A percentile compares a stretch with the other conserved stretches of the same genome.
Evolutionary conservation across 768 basidiomycete genomes (phyloP).

Genomic region (Hydnomerulius pinastri): DNA sequence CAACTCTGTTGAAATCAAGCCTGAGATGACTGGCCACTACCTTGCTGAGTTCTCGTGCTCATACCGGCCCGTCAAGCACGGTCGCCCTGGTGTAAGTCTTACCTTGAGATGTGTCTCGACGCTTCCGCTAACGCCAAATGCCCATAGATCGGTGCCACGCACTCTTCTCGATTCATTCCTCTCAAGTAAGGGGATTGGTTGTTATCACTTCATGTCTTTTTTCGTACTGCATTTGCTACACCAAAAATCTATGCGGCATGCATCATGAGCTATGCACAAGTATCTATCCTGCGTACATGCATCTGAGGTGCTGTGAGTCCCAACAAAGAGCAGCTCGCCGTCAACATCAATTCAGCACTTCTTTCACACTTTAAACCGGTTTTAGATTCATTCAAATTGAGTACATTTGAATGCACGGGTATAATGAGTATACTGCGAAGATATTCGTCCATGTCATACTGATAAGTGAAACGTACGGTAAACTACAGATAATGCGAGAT

Average conservation of each 20-base stretch:
- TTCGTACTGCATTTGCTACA: conserved; percentile 17
- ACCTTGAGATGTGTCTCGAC: background rate
- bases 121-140: conserved; percentile 11
- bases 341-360: too few species aligned
- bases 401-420: conserved; percentile 50
- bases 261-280: conserved; percentile 18
- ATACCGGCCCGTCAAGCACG: conserved; percentile 99
- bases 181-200: conserved; percentile 76
- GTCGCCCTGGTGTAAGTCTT: conserved; percentile 94
- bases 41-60: conserved; percentile 97
- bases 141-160: conserved; percentile 82
- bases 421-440: conserved; percentile 60
- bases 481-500: conserved; percentile 64
- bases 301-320: too few species aligned
- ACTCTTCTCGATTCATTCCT: conserved; percentile 91
- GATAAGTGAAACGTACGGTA: conserved; percentile 49
- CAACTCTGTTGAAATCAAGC: conserved; percentile 98
- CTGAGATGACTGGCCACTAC: conserved; percentile 99
- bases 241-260: conserved; percentile 43
- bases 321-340: too few species aligned
- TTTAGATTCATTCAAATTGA: conserved; percentile 37
- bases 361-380: conserved; percentile 7
- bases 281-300: background rate
- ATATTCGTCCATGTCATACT: conserved; percentile 62
- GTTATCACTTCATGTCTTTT: conserved; percentile 28